Evolutionary conservation across 345 rosid genomes (phyloP).

Genomic region (Citrus reticulata): DNA sequence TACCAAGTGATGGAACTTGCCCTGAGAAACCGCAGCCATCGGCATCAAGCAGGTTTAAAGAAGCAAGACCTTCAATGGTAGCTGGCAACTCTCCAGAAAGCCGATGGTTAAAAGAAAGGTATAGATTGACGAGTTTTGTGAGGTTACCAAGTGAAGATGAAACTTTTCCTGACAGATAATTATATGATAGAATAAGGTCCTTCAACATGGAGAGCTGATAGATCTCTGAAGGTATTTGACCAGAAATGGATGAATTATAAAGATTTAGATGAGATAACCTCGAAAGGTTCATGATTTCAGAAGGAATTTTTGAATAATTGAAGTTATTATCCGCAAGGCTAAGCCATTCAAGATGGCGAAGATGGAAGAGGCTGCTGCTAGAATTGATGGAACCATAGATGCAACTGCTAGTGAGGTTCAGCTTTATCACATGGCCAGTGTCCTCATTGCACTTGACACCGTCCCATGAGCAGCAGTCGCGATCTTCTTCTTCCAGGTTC

Average conservation of each 20-base stretch:
- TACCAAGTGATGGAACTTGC: neutral
- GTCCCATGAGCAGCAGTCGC: slow-evolving; percentile 25
- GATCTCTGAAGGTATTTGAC: neutral
- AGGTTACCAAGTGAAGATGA: slow-evolving; percentile 9
- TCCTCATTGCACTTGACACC: slow-evolving; percentile 14
- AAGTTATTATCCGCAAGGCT: neutral
- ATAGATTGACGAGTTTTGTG: neutral
- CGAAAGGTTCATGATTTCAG: neutral
- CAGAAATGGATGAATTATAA: neutral
- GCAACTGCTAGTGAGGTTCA: neutral
- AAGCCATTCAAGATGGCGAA: slow-evolving; percentile 9
- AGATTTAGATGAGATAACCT: neutral
- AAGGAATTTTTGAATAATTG: neutral
- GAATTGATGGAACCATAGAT: slow-evolving; percentile 3
- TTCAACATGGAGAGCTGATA: neutral
- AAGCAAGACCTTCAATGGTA: too few relatives aligned
- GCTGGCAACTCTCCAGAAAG: neutral
- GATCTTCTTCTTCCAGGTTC: neutral
- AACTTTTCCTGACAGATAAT: neutral
- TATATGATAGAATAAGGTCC: slow-evolving; percentile 16
- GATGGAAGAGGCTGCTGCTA: slow-evolving; percentile 2
- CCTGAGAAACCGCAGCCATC: neutral
- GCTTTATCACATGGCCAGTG: slow-evolving; percentile 9
- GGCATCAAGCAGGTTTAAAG: too few relatives aligned
- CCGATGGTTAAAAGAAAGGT: neutral